phyloP scores from a whole-genome alignment of 1,284 basidiomycete species.

The Puccinia novopanici region DNA sequence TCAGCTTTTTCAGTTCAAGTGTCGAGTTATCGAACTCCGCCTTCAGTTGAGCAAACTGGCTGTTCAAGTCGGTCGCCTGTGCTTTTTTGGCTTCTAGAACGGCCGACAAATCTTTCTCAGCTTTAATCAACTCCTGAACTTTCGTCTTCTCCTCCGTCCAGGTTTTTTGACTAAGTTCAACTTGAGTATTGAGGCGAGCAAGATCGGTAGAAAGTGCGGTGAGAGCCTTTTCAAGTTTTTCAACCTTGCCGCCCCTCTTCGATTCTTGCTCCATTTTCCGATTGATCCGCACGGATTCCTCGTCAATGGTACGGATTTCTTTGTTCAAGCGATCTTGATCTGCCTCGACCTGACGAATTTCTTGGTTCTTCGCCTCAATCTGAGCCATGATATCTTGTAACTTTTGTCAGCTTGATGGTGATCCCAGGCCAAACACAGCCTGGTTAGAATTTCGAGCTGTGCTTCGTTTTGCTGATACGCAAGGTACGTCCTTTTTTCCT shows the following conservation, averaged over 20 bases:
- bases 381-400: conserved; percentile 55
- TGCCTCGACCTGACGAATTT: conserved; percentile 50
- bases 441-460: conserved; percentile 85
- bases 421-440: conserved; percentile 83
- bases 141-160: conserved; percentile 78
- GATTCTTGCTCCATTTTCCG: conserved; percentile 60
- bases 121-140: conserved; percentile 65
- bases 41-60: conserved; percentile 68
- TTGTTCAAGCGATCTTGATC: conserved; percentile 52
- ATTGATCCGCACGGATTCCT: conserved; percentile 60
- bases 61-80: conserved; percentile 66
- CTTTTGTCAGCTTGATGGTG: conserved; percentile 73
- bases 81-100: conserved; percentile 63
- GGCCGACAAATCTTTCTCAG: conserved; percentile 63
- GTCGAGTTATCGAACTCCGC: conserved; percentile 69
- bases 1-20: conserved; percentile 74
- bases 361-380: conserved; percentile 49
- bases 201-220: conserved; percentile 77
- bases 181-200: conserved; percentile 83
- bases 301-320: conserved; percentile 61
- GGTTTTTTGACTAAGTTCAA: conserved; percentile 76
- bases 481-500: conserved; percentile 85
- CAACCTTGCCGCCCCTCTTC: conserved; percentile 75
- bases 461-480: conserved; percentile 85
- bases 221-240: conserved; percentile 76